Evolutionary conservation across 768 basidiomycete species (phyloP), one percentile per base, ranked within the genome.

Genomic region (Cystoderma amianthinum): DNA sequence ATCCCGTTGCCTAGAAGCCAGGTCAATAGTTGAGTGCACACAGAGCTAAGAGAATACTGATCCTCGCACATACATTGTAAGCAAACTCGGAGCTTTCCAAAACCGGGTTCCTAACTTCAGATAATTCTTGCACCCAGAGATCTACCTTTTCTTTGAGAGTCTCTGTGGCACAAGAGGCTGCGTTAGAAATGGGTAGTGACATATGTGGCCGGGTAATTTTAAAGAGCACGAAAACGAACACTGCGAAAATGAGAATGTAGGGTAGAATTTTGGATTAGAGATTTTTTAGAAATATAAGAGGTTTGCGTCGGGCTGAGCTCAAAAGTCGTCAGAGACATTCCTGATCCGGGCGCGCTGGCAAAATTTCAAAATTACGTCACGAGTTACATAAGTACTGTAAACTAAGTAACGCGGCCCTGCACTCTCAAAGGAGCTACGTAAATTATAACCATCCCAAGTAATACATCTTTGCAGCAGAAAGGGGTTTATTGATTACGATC

Each of bases 11-110:
- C 85, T 87, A 56, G 21, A 19, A 44, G 13, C 44, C 35, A n/a
- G n/a, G n/a, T n/a, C n/a, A n/a, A n/a, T n/a, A n/a, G n/a, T n/a
- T n/a, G n/a, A n/a, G n/a, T n/a, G n/a, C n/a, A n/a, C n/a, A n/a
- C n/a, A n/a, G n/a, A n/a, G n/a, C 36, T 37, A 35, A 48, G 34
- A 17, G 34, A 24, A 21, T 28, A 21, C 39, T 16, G 43, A 33
- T 35, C 23, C 39, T 36, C 33, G 12, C 18, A 61, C 65, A 30
- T 45, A 84, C 84, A 55, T 71, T 58, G 49, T 78, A 72, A 1
- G 78, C 78, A 52, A 67, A 76, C 51, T 78, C 62, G 6, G 82
- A 72, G 42, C 67, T 75, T 24, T 65, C 57, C 12, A 85, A 55
- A 35, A 84, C 84, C 7, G 83, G 84, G 48, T 82, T 87, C 32